Evolutionary conservation across 805 yeast species (phyloP), one percentile per base, ranked within the genome.

Genomic region (Pichia eremophila): DNA sequence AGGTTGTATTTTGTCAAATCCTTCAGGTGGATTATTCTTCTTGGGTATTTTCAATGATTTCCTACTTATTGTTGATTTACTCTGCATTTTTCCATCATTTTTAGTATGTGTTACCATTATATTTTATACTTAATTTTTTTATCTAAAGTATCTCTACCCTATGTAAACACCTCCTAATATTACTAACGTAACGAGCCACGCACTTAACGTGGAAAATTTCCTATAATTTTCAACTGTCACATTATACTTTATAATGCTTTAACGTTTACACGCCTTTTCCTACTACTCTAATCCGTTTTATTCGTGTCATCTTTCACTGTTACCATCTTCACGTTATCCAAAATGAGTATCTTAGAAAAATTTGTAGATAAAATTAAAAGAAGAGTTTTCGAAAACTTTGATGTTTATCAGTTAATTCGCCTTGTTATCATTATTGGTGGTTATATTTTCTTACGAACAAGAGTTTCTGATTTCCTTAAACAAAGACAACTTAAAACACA

Each of bases 1-100:
- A 2, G 85, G 82, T 52, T 78, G 78, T 12, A 89, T 73, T 54
- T 79, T 80, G 3, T 73, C 75, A 60, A 74, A 88, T 6, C 91
- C 96, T 4, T 73, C 79, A 1, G 96, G 96, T 0, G 90, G 81
- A 34, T 67, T 64, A 50, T 73, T 49, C 34, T 75, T 38, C 1
- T 44, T n/a, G 2, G 54, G 45, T 9, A 51, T 42, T 25, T 40
- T 47, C 7, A 41, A 17, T 9, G 15, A 12, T 32, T 32, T 32
- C 36, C 15, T 32, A 19, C 22, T 19, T 19, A 19, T 19, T 19
- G 3, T 19, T 19, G 22, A 19, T 19, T 19, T 19, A 19, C 22
- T 19, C 22, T 19, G 22, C 22, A 19, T 19, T 9, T 32, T 15
- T 8, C 15, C 36, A 32, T 14, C 36, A 12, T 32, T 17, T 19